Conservation (phyloP, 2,329 filamentous ascomycete species). For the Colletotrichum tropicicola region DNA sequence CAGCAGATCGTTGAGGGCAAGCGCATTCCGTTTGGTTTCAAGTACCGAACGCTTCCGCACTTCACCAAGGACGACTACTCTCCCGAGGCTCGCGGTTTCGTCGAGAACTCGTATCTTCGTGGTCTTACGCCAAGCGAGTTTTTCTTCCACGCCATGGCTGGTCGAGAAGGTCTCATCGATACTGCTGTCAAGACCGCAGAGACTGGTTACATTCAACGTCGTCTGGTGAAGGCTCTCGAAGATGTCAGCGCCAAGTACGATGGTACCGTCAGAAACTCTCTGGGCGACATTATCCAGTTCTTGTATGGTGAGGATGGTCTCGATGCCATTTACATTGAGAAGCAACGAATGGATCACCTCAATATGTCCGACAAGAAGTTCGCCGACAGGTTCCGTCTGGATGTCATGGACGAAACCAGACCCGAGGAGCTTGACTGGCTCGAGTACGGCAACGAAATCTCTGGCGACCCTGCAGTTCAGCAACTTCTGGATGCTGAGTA, state of each 20-base stretch:
- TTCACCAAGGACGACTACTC: slow-evolving; percentile 99
- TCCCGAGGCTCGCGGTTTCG: slow-evolving; percentile 94
- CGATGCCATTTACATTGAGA: slow-evolving; percentile 92
- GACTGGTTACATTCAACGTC: slow-evolving; percentile 98
- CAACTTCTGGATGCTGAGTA: slow-evolving; percentile 88
- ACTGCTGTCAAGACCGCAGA: slow-evolving; percentile 99
- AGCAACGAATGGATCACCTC: slow-evolving; percentile 88
- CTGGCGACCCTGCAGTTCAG: slow-evolving; percentile 89
- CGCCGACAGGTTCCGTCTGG: slow-evolving; percentile 82
- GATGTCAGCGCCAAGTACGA: slow-evolving; percentile 98
- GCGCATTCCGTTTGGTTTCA: slow-evolving; percentile 99
- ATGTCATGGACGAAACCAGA: slow-evolving; percentile 76
- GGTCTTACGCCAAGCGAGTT: slow-evolving; percentile 96
- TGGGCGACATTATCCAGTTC: slow-evolving; percentile 97
- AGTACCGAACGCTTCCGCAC: slow-evolving; percentile 95
- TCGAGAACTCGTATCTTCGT: slow-evolving; percentile 98
- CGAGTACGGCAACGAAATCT: slow-evolving; percentile 86
- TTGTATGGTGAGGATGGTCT: slow-evolving; percentile 97
- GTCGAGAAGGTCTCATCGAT: slow-evolving; percentile 99
- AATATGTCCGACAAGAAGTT: slow-evolving; percentile 82
- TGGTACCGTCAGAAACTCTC: slow-evolving; percentile 94
- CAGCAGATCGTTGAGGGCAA: slow-evolving; percentile 99
- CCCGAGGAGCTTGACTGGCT: slow-evolving; percentile 73
- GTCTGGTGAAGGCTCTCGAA: slow-evolving; percentile 97
- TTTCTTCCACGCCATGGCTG: slow-evolving; percentile 99